Conservation (phyloP, 2,329 filamentous ascomycete species). For the Colletotrichum higginsianum region DNA sequence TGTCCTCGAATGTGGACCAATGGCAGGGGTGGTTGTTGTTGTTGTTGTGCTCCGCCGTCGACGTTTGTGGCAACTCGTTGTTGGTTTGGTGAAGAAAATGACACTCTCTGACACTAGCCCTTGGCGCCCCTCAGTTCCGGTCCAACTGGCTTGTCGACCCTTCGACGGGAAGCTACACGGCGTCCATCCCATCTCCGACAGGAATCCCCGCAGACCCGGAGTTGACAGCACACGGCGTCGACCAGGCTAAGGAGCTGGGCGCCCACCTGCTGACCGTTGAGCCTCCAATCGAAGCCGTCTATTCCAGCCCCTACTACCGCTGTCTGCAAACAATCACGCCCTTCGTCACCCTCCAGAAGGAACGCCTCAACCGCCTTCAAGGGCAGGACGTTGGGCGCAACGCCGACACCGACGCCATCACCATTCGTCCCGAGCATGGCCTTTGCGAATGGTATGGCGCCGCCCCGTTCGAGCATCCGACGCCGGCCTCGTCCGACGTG, state of each 20-base stretch:
- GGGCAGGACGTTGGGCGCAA: constrained; percentile 17
- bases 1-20: background rate
- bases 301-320: constrained; percentile 89
- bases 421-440: constrained; percentile 70
- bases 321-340: constrained; percentile 88
- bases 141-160: constrained; percentile 91
- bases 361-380: constrained; percentile 40
- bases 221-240: constrained; percentile 87
- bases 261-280: constrained; percentile 72
- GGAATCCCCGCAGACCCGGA: constrained; percentile 90
- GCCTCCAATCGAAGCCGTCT: constrained; percentile 82
- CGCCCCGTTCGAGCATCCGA: constrained; percentile 88
- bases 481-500: constrained; percentile 75
- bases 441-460: constrained; percentile 92
- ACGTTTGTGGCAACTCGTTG: constrained; percentile 6
- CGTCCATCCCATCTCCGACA: constrained; percentile 84
- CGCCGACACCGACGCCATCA: constrained; percentile 46
- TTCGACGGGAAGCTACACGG: constrained; percentile 82
- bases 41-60: background rate
- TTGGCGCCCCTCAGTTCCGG: constrained; percentile 76
- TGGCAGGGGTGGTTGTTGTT: background rate
- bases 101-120: constrained; percentile 32
- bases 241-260: constrained; percentile 85
- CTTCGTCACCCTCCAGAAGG: constrained; percentile 65
- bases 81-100: constrained; percentile 23